Evolutionary conservation across 164 flowering plant genomes (phyloP), one percentile per base, ranked within the genome.

Genomic region (Magnolia kwangsiensis): DNA sequence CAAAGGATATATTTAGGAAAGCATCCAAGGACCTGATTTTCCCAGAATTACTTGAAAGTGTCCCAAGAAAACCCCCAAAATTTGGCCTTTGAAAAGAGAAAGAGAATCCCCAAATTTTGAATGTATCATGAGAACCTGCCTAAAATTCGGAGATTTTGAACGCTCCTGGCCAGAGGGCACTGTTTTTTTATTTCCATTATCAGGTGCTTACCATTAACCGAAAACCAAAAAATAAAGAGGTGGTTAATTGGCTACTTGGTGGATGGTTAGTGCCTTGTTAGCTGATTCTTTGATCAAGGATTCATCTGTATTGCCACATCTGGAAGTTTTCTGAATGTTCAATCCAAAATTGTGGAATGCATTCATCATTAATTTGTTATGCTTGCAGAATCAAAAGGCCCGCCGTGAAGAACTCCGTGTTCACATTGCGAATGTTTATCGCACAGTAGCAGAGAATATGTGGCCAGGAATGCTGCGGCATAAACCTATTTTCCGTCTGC

Each of bases 351-450:
- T 67, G 74, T 70, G 1, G 1, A 50, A 78, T 37, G 45, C 5
- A 55, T 63, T 50, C 63, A 2, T 69, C 45, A 23, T 66, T 69
- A 50, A 11, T 74, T 8, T 27, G 16, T 29, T 31, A 71, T 78
- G 51, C 58, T 68, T 80, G 83, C 93, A 96, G 98, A 91, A 83
- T 82, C 99, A 96, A 83, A 96, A 89, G 81, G 74, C 89, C 51
- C 96, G 99, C 37, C 93, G 98, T 21, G 99, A 96, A 84, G 99
- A 96, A 81, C 90, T 94, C 14, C 97, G 97, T n/a, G 79, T 85
- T 73, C 98, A 94, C 78, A 88, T 90, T 81, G 95, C 98, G 73
- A 94, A 93, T 83, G 89, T 96, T 72, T 93, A 90, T 75, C 95
- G 98, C 8, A 82, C 89, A 71, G 92, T 94, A 78, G 94, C 99